phyloP scores from a whole-genome alignment of 108 stramenopile species.

The Cyclotella atomus region DNA sequence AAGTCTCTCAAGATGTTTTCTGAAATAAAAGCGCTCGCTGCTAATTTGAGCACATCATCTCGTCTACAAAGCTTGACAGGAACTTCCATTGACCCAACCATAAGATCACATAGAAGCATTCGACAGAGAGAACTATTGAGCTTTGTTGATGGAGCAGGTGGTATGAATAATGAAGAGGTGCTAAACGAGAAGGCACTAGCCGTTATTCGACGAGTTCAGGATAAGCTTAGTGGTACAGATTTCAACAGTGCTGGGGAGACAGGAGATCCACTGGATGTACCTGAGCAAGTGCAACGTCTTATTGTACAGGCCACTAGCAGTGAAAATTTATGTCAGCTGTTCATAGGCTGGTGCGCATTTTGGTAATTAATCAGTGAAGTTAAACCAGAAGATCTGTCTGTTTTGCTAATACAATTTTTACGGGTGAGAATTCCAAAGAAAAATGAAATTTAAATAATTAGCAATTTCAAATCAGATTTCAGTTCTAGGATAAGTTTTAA shows the following conservation, averaged over 20 bases:
- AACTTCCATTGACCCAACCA: slow-evolving; percentile 41
- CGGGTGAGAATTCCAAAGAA: no score
- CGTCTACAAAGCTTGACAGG: slow-evolving; percentile 76
- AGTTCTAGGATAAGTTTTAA: no score
- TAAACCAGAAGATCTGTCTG: no score
- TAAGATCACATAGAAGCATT: slow-evolving; percentile 71
- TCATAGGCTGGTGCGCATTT: slow-evolving; percentile 98
- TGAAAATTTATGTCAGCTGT: slow-evolving; percentile 95
- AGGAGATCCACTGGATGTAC: slow-evolving; percentile 77
- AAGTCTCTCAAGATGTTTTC: slow-evolving; percentile 76
- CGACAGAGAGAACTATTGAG: slow-evolving; percentile 72
- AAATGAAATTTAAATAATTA: no score
- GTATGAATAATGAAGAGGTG: slow-evolving; percentile 67
- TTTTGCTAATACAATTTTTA: no score
- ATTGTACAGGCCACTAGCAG: slow-evolving; percentile 95
- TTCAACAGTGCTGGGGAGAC: slow-evolving; percentile 65
- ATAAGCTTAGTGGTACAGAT: slow-evolving; percentile 97
- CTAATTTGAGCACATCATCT: slow-evolving; percentile 63
- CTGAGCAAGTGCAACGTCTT: slow-evolving; percentile 96
- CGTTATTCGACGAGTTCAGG: slow-evolving; percentile 95
- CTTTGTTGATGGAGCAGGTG: slow-evolving; percentile 60
- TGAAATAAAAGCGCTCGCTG: slow-evolving; percentile 73
- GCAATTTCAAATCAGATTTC: no score
- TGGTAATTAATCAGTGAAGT: no score
- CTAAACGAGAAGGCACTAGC: slow-evolving; percentile 96